Evolutionary conservation across 2,329 filamentous ascomycete species (phyloP), one percentile per base, ranked within the genome.

Genomic region (Diaporthe sp.): DNA sequence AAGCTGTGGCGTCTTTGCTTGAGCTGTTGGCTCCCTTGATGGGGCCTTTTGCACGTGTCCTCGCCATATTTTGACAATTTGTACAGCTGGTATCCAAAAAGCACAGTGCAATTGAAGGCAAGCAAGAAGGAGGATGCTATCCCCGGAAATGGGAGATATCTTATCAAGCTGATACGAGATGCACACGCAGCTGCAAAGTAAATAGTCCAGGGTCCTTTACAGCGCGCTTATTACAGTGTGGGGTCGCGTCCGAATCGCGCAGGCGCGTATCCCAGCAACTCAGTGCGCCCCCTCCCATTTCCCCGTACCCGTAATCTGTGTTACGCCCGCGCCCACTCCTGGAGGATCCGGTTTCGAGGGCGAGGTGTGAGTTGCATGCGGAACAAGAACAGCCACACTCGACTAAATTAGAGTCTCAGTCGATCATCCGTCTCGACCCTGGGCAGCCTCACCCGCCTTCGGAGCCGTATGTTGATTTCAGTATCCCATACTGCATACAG

Each of bases 11-110:
- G 28, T 81, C 74, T 31, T 81, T 78, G 55, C 78, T 78, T 67
- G 82, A 78, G 25, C 82, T 76, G 5, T 42, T 65, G 15, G 83
- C 79, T 4, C 81, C 71, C 28, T 80, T 78, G 49, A 79, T 76
- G 77, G 78, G 77, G 79, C 79, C 83, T 80, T 87, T 85, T 72
- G 89, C 84, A 78, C 89, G 84, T 75, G 89, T 89, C 78, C 86
- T 85, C 68, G 88, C 85, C 89, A 91, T 91, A n/a, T 49, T 25
- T 22, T 25, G 22, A 25, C 42, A 53, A 42, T 53, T 15, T 10
- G 19, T 13, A 53, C 22, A 25, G 17, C 2, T 31, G 13, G 25
- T 53, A 53, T 53, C 13, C 9, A 39, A 28, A 15, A 10, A 39
- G 22, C 4, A 37, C 44, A 67, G 19, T 37, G 19, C 62, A 51